Conservation (phyloP, 805 yeast species). For the Saturnispora saitoi region DNA sequence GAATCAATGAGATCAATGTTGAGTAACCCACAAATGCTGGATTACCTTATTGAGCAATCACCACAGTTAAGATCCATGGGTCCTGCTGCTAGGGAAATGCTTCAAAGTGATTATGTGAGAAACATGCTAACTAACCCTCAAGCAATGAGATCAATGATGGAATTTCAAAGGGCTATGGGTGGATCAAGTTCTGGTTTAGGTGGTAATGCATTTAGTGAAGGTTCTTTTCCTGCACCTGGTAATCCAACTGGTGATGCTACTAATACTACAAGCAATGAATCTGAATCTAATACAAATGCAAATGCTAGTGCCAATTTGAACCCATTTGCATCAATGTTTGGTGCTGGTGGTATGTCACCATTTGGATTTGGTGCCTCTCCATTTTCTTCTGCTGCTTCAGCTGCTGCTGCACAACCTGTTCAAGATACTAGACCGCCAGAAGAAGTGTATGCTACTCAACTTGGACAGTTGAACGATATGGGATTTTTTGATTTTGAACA, state of each 20-base stretch:
- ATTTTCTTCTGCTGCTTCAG: constrained; percentile 33
- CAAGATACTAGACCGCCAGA: constrained; percentile 69
- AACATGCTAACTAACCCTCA: constrained; percentile 78
- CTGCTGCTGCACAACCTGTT: constrained; percentile 61
- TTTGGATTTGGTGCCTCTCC: constrained; percentile 48
- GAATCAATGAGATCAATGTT: constrained; percentile 77
- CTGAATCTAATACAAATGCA: constrained; percentile 12
- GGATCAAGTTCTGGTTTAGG: constrained; percentile 3
- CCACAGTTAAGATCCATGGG: constrained; percentile 84
- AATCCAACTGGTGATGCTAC: constrained; percentile 14
- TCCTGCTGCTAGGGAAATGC: constrained; percentile 77
- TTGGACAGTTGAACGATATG: constrained; percentile 71
- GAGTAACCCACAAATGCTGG: constrained; percentile 82
- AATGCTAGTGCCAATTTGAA: constrained; percentile 32
- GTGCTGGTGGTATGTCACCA: constrained; percentile 35
- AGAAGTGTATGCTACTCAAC: constrained; percentile 62
- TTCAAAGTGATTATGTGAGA: constrained; percentile 78
- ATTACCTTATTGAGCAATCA: constrained; percentile 67
- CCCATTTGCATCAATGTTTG: constrained; percentile 36
- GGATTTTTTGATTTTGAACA: constrained; percentile 89
- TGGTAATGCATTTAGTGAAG: constrained; percentile 22
- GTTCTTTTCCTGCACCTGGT: constrained; percentile 45
- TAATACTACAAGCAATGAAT: constrained; percentile 16
- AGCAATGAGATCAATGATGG: constrained; percentile 74
- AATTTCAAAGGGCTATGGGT: constrained; percentile 50